phyloP scores from a whole-genome alignment of 305 asterid genomes.

The Rubia peregrina region DNA sequence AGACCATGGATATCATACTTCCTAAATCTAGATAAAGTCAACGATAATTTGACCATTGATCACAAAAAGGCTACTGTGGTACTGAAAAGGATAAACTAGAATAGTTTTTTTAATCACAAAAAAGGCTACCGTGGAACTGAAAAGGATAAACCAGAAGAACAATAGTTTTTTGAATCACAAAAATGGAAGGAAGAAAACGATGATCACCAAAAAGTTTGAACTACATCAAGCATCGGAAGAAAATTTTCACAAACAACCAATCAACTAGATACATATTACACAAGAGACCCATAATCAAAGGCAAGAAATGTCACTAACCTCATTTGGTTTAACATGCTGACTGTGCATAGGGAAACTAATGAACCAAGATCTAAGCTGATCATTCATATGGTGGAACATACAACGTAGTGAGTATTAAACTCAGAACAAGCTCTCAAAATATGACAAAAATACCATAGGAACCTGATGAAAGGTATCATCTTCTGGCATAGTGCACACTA shows the following conservation, averaged over 20 bases:
- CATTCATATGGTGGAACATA: slow-evolving; percentile 23
- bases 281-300: background rate
- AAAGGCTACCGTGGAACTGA: background rate
- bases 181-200: background rate
- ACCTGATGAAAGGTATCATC: slow-evolving; percentile 75
- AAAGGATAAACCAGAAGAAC: background rate
- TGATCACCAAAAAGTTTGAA: background rate
- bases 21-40: background rate
- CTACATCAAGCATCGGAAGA: background rate
- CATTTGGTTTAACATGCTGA: slow-evolving; percentile 50
- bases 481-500: slow-evolving; percentile 62
- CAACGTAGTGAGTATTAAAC: slow-evolving; percentile 13
- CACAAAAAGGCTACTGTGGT: background rate
- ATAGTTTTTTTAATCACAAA: too few relatives aligned
- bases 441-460: background rate
- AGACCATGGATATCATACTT: background rate
- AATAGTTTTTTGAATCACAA: background rate
- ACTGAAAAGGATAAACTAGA: too few relatives aligned
- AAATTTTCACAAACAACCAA: background rate
- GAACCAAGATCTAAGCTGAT: slow-evolving; percentile 91
- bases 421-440: slow-evolving; percentile 5
- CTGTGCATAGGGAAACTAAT: slow-evolving; percentile 56
- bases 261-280: background rate
- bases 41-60: background rate
- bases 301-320: slow-evolving; percentile 40